A percentile compares a stretch with the other conserved stretches of the same genome.
phyloP scores from a whole-genome alignment of 192 early-diverging fungal genomes.

The Podila epicladia region DNA sequence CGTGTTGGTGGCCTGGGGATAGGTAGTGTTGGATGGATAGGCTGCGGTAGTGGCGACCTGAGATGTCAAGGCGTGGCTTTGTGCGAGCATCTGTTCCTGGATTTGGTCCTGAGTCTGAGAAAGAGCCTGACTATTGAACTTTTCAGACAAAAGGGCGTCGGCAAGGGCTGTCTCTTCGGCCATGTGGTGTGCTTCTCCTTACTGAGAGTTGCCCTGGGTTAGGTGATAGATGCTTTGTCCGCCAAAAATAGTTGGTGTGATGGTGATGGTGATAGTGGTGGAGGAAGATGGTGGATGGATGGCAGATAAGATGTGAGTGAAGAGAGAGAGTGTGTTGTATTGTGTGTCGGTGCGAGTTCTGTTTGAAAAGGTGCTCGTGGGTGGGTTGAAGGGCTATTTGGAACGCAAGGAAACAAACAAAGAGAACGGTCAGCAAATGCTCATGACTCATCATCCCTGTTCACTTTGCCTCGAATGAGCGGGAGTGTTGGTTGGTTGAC shows the following conservation, averaged over 20 bases:
- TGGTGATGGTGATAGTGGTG: not conserved
- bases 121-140: slow-evolving; percentile 26
- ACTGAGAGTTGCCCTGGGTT: not conserved
- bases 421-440: not conserved
- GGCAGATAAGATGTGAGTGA: not conserved
- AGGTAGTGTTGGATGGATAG: slow-evolving; percentile 8
- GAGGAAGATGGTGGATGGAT: not conserved
- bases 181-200: slow-evolving; percentile 1
- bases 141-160: slow-evolving; percentile 26
- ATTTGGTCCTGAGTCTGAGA: slow-evolving; percentile 9
- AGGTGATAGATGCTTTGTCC: not conserved
- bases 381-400: not conserved
- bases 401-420: not conserved
- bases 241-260: not conserved
- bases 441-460: slow-evolving; percentile 3
- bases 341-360: not conserved
- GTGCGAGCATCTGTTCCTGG: slow-evolving; percentile 1
- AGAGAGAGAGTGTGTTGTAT: not conserved
- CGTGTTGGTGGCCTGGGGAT: slow-evolving; percentile 22
- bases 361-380: not conserved
- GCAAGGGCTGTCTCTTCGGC: slow-evolving; percentile 46
- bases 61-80: not conserved
- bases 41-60: slow-evolving; percentile 3
- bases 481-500: not conserved
- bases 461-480: too few relatives aligned